phyloP scores from a whole-genome alignment of 2,329 filamentous ascomycete species.

The Aspergillus sclerotialis region DNA sequence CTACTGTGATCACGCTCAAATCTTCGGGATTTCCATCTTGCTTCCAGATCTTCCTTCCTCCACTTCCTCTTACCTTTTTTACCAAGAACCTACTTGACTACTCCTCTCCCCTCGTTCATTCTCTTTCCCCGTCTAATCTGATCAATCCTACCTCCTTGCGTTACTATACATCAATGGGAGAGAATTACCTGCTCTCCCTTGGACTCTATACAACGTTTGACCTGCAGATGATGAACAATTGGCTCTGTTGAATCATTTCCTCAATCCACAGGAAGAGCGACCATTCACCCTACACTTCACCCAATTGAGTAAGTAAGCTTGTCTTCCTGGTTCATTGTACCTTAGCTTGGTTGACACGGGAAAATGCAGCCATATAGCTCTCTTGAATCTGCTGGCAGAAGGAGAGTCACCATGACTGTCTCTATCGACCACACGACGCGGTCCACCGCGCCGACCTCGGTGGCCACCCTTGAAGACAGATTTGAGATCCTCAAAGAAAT shows the following conservation, averaged over 20 bases:
- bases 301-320: too few species aligned
- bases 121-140: constrained; percentile 10
- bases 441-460: constrained; percentile 44
- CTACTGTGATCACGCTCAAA: constrained; percentile 23
- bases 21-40: constrained; percentile 21
- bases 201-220: constrained; percentile 9
- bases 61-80: constrained; percentile 5
- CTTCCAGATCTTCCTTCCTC: constrained; percentile 19
- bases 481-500: constrained; percentile 98
- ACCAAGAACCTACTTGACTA: constrained; percentile 14
- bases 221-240: constrained; percentile 23
- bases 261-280: background rate
- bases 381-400: constrained; percentile 37
- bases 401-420: constrained; percentile 61
- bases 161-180: constrained; percentile 21
- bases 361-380: constrained; percentile 14
- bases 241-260: constrained; percentile 15
- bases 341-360: too few species aligned
- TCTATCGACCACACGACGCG: constrained; percentile 66
- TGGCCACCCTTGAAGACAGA: constrained; percentile 69
- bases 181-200: constrained; percentile 10
- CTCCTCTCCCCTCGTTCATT: constrained; percentile 20
- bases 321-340: too few species aligned
- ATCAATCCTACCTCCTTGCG: constrained; percentile 1
- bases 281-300: background rate